A percentile compares a stretch with the other conserved stretches of the same genome.
These are phyloP conservation scores for Ceriops tagal DNA, from an alignment of 345 rosid species.

Conservation along the genomic window DNA sequence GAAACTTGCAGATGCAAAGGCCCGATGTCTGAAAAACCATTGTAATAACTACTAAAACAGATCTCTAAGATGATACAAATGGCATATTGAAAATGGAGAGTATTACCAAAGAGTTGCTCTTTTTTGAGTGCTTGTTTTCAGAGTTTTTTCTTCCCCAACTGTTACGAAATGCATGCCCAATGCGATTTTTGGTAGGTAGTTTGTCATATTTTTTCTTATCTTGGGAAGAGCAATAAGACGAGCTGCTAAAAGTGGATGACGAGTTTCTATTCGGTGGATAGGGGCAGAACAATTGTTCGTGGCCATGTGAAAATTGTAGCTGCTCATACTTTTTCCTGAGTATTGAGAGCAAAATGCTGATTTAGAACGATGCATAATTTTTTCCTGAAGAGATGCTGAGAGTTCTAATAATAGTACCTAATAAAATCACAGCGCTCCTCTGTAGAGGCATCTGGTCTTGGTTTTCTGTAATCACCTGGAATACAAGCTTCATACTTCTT, in stretches of 20 bases:
- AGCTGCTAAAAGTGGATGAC: slow-evolving; percentile 35
- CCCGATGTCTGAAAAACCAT: too few relatives aligned
- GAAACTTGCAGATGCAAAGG: too few relatives aligned
- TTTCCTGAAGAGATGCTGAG: neutral
- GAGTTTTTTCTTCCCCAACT: slow-evolving; percentile 85
- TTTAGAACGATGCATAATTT: slow-evolving; percentile 7
- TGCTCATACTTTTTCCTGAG: slow-evolving; percentile 80
- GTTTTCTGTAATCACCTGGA: slow-evolving; percentile 59
- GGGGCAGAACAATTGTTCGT: slow-evolving; percentile 41
- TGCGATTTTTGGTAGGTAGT: slow-evolving; percentile 57
- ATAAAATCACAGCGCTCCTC: slow-evolving; percentile 85
- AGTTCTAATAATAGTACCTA: slow-evolving; percentile 35
- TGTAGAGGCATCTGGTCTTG: slow-evolving; percentile 64
- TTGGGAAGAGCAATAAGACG: slow-evolving; percentile 32
- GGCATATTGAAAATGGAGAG: slow-evolving; percentile 13
- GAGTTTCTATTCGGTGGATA: slow-evolving; percentile 31
- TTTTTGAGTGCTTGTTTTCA: slow-evolving; percentile 57
- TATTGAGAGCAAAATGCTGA: slow-evolving; percentile 13
- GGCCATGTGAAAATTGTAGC: slow-evolving; percentile 51
- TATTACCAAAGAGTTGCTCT: slow-evolving; percentile 66
- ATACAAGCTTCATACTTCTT: slow-evolving; percentile 70
- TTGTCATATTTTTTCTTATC: slow-evolving; percentile 47
- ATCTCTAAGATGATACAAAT: neutral
- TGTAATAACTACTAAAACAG: neutral
- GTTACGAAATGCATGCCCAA: slow-evolving; percentile 77